A percentile compares a stretch with the other conserved stretches of the same genome.
phyloP scores from a whole-genome alignment of 208 protist genomes.

The Lotmaria passim region DNA sequence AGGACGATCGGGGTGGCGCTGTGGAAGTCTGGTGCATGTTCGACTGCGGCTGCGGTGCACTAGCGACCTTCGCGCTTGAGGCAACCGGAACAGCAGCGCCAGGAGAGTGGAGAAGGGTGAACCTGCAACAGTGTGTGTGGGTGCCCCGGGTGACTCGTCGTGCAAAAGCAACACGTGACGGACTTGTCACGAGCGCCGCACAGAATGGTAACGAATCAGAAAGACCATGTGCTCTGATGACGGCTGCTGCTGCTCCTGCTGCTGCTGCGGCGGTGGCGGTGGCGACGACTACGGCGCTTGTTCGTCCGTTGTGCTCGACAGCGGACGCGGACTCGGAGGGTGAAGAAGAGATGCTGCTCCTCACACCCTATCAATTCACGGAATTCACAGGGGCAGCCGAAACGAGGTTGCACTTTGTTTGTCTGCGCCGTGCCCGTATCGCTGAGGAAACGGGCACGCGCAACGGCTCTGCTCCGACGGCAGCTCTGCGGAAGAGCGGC shows the following conservation, averaged over 20 bases:
- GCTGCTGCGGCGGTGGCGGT: too few relatives aligned
- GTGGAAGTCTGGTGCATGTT: slow-evolving; percentile 29
- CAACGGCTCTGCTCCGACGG: too few relatives aligned
- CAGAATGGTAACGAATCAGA: not conserved
- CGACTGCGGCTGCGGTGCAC: slow-evolving; percentile 22
- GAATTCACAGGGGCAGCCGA: not conserved
- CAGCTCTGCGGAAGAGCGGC: too few relatives aligned
- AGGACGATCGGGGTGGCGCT: not conserved
- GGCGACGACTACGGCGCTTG: not conserved
- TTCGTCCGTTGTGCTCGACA: not conserved
- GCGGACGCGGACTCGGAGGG: not conserved
- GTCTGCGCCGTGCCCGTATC: not conserved
- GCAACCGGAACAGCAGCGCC: not conserved
- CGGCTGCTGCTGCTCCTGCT: too few relatives aligned
- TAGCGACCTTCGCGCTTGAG: slow-evolving; percentile 20
- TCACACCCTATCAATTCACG: not conserved
- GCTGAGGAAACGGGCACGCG: not conserved
- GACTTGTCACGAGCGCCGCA: not conserved
- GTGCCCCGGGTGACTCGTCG: not conserved
- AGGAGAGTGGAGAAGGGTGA: not conserved
- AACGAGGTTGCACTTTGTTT: slow-evolving; percentile 1
- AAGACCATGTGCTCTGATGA: not conserved
- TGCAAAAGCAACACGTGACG: not conserved
- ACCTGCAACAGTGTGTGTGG: not conserved
- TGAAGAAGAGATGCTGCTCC: slow-evolving; percentile 9